Evolutionary conservation across 768 basidiomycete genomes (phyloP).

Genomic region (Tephrocybe sp.): DNA sequence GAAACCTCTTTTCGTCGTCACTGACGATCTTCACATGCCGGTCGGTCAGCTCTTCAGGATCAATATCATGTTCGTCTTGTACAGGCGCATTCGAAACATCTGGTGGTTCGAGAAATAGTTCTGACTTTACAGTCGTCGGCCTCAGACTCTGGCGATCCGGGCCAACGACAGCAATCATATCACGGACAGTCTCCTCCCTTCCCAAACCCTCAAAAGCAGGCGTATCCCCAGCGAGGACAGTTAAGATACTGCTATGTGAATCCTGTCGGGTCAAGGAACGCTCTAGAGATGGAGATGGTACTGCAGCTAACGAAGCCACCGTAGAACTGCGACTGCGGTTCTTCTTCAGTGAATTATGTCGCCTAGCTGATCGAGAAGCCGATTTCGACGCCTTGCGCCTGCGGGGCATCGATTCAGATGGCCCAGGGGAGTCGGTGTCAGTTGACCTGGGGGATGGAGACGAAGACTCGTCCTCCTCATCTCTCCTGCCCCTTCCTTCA

Average conservation of each 20-base stretch:
- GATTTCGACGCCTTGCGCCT: slow-evolving; percentile 31
- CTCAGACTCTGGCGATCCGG: slow-evolving; percentile 27
- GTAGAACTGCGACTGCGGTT: slow-evolving; percentile 66
- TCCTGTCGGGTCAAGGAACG: slow-evolving; percentile 42
- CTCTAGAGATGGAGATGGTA: slow-evolving; percentile 20
- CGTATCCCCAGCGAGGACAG: slow-evolving; percentile 60
- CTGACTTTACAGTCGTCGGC: slow-evolving; percentile 27
- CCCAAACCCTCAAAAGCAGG: slow-evolving; percentile 27
- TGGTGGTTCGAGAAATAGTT: slow-evolving; percentile 26
- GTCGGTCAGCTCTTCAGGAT: slow-evolving; percentile 29
- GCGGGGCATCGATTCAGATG: slow-evolving; percentile 26
- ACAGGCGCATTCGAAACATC: slow-evolving; percentile 3
- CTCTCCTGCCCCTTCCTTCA: slow-evolving; percentile 36
- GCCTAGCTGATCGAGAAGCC: slow-evolving; percentile 23
- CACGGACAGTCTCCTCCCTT: slow-evolving; percentile 28
- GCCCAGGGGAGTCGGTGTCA: slow-evolving; percentile 54
- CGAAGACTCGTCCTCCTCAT: slow-evolving; percentile 48
- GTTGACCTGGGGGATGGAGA: slow-evolving; percentile 70
- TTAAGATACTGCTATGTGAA: slow-evolving; percentile 70
- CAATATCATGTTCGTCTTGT: slow-evolving; percentile 14
- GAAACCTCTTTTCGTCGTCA: slow-evolving; percentile 49
- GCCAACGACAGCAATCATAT: slow-evolving; percentile 18
- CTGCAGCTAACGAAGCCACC: slow-evolving; percentile 57
- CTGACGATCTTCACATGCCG: slow-evolving; percentile 42
- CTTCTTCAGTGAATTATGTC: slow-evolving; percentile 30